phyloP scores from a whole-genome alignment of 164 flowering plant genomes.

The Santalum album region DNA sequence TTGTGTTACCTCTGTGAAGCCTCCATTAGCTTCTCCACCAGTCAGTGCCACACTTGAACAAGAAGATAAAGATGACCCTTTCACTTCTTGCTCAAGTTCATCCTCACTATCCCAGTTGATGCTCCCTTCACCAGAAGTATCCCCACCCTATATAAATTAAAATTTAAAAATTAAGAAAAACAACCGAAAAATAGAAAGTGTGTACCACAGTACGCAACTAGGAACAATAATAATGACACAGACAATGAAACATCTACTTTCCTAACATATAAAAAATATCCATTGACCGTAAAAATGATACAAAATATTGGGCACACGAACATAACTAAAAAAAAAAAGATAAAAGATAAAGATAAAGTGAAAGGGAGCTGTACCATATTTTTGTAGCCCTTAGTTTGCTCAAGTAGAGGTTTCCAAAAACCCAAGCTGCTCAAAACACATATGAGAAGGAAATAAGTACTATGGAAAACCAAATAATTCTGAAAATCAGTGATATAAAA shows the following conservation, averaged over 20 bases:
- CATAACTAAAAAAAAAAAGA: neutral
- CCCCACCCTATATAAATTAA: slow-evolving; percentile 19
- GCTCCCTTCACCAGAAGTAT: slow-evolving; percentile 16
- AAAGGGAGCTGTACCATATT: slow-evolving; percentile 5
- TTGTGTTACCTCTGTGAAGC: slow-evolving; percentile 30
- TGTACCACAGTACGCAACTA: too few relatives aligned
- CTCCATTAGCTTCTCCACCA: slow-evolving; percentile 7
- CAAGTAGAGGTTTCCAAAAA: neutral
- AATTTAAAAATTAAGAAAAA: neutral
- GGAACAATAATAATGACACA: too few relatives aligned
- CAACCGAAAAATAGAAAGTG: neutral
- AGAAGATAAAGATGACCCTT: slow-evolving; percentile 13
- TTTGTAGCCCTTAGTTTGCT: neutral
- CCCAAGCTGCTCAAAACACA: slow-evolving; percentile 5
- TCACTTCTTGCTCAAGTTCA: slow-evolving; percentile 35
- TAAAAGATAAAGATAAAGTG: neutral
- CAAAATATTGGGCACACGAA: too few relatives aligned
- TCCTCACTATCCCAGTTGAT: slow-evolving; percentile 34
- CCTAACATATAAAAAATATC: too few relatives aligned
- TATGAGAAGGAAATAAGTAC: neutral
- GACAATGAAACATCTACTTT: too few relatives aligned
- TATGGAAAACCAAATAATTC: neutral
- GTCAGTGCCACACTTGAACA: slow-evolving; percentile 10
- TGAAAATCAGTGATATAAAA: too few relatives aligned
- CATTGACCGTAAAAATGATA: too few relatives aligned